phyloP scores from a whole-genome alignment of 345 rosid species.

The Viola odorata region DNA sequence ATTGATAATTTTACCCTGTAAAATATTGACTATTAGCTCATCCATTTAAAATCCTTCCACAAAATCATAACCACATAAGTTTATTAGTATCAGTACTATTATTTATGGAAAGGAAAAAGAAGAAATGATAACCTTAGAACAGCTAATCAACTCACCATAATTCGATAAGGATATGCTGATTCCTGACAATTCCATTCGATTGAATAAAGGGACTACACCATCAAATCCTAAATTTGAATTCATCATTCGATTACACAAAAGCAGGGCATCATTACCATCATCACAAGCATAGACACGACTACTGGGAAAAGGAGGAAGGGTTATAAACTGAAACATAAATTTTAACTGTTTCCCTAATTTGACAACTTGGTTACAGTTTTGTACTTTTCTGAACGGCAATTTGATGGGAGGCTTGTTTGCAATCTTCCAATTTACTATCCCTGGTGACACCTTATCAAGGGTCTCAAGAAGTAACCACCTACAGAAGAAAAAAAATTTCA shows the following conservation, averaged over 20 bases:
- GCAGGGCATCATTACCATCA: too few species aligned
- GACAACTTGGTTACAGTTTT: slow-evolving; percentile 92
- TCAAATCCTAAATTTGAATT: too few species aligned
- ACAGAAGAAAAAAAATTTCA: slow-evolving; percentile 18
- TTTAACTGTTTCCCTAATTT: slow-evolving; percentile 91
- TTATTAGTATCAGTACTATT: too few species aligned
- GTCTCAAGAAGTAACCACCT: slow-evolving; percentile 95
- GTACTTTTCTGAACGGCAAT: slow-evolving; percentile 94
- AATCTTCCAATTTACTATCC: slow-evolving; percentile 85
- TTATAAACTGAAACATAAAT: too few species aligned
- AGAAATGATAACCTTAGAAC: background rate
- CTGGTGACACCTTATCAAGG: slow-evolving; percentile 89
- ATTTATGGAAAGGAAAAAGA: background rate
- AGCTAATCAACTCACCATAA: too few species aligned
- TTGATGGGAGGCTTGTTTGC: slow-evolving; percentile 97
- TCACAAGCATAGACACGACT: too few species aligned
- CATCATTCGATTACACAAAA: too few species aligned
- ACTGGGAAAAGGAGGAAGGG: too few species aligned
- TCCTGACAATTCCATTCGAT: too few species aligned
- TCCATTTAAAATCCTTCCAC: slow-evolving; percentile 1
- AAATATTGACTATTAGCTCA: slow-evolving; percentile 10
- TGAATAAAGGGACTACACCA: too few species aligned
- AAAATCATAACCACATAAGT: background rate
- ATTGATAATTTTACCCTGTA: slow-evolving; percentile 60
- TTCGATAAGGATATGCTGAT: too few species aligned